A percentile compares a stretch with the other conserved stretches of the same genome.
phyloP scores from a whole-genome alignment of 345 rosid species.

The Rhizophora mangle region DNA sequence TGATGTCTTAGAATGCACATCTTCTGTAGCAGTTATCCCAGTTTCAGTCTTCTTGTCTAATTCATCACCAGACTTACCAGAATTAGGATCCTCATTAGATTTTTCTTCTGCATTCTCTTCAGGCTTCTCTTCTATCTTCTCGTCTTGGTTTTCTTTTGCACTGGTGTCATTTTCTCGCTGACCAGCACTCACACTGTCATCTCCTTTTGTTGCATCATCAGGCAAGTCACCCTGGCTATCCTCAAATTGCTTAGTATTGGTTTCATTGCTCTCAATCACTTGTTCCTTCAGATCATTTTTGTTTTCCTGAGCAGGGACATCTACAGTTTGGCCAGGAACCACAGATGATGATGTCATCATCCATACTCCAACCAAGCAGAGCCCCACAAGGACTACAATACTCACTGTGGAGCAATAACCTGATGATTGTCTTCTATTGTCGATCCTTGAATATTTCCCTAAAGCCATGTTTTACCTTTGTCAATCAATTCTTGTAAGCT shows the following conservation, averaged over 20 bases:
- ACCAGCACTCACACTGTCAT: constrained; percentile 21
- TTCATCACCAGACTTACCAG: constrained; percentile 34
- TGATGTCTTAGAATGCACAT: constrained; percentile 28
- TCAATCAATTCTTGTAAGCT: constrained; percentile 5
- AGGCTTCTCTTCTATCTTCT: not conserved
- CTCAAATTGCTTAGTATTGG: constrained; percentile 40
- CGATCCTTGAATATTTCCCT: constrained; percentile 72
- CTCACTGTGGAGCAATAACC: constrained; percentile 81
- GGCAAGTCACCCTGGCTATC: constrained; percentile 64
- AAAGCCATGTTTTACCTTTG: constrained; percentile 50
- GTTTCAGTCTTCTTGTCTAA: constrained; percentile 27
- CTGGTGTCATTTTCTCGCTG: constrained; percentile 30
- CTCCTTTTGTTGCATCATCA: constrained; percentile 62
- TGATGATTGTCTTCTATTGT: constrained; percentile 57
- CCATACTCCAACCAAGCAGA: constrained; percentile 94
- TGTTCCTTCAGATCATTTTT: constrained; percentile 55
- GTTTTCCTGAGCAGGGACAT: constrained; percentile 51
- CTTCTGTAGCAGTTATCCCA: constrained; percentile 28
- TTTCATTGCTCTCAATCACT: constrained; percentile 33
- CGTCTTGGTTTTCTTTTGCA: constrained; percentile 35
- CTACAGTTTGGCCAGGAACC: constrained; percentile 57
- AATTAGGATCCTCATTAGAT: constrained; percentile 1
- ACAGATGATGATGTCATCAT: constrained; percentile 88
- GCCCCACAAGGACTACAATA: constrained; percentile 74
- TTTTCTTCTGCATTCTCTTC: not conserved